These are phyloP conservation scores for Fusarium penzigii DNA, from an alignment of 2,329 filamentous ascomycete genomes.

Conservation along the genomic window DNA sequence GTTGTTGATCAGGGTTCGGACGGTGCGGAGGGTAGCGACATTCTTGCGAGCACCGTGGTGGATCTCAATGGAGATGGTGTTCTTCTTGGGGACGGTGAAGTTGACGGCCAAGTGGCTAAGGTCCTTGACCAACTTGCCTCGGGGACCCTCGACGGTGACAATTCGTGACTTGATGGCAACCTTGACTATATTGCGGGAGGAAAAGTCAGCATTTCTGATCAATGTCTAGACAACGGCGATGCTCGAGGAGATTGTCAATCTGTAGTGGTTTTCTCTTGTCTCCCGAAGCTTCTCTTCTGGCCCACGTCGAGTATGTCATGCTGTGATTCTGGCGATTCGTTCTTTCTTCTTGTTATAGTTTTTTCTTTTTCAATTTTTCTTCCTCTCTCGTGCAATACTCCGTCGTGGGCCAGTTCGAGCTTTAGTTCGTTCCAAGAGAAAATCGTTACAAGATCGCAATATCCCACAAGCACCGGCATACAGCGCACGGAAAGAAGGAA, in stretches of 20 bases:
- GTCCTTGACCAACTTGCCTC: conserved; percentile 97
- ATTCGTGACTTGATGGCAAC: conserved; percentile 94
- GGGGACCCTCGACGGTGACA: conserved; percentile 95
- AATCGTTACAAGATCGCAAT: conserved; percentile 7
- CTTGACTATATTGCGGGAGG: conserved; percentile 69
- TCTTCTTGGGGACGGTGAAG: conserved; percentile 85
- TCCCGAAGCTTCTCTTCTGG: background rate
- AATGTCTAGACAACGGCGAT: background rate
- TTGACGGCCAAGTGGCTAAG: conserved; percentile 94
- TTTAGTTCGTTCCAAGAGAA: conserved; percentile 2
- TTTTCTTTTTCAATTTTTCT: background rate
- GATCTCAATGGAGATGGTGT: conserved; percentile 92
- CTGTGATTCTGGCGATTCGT: no score
- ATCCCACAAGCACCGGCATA: no score
- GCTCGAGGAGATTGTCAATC: background rate
- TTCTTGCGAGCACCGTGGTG: conserved; percentile 99
- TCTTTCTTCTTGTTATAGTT: background rate
- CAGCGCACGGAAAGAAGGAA: conserved; percentile 9
- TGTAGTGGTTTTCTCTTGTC: background rate
- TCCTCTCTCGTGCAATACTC: conserved; percentile 14
- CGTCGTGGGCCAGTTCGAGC: conserved; percentile 15
- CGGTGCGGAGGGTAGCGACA: conserved; percentile 95
- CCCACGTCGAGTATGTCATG: conserved; percentile 6
- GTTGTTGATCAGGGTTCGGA: conserved; percentile 98
- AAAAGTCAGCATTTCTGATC: conserved; percentile 30